Conservation (phyloP, 148 eudicot genomes). For the Nyssa sinensis region DNA sequence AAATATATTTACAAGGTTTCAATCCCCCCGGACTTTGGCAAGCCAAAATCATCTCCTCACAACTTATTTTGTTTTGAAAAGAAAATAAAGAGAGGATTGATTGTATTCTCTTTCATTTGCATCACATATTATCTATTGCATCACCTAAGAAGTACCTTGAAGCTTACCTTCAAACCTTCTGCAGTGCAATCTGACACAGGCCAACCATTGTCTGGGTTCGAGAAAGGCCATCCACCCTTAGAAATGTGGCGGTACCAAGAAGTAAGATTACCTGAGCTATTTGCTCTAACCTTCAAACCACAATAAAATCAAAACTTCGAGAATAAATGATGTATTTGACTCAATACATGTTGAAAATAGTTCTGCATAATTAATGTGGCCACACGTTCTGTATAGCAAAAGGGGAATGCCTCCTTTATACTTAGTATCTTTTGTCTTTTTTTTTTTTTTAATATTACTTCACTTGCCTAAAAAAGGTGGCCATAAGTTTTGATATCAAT, state of each 20-base stretch:
- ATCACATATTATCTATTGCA: no score
- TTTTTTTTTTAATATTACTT: no score
- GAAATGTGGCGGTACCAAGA: slow-evolving; percentile 44
- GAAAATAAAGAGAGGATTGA: neutral
- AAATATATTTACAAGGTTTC: neutral
- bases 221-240: slow-evolving; percentile 51
- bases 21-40: no score
- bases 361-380: neutral
- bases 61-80: neutral
- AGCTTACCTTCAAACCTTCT: slow-evolving; percentile 32
- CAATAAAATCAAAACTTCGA: neutral
- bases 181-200: slow-evolving; percentile 50
- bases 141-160: neutral
- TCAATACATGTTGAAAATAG: neutral
- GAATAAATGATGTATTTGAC: neutral
- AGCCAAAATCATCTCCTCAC: no score
- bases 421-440: no score
- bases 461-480: no score
- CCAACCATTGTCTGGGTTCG: slow-evolving; percentile 47
- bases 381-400: no score
- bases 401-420: no score
- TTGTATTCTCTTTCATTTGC: no score
- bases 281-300: slow-evolving; percentile 24
- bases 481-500: no score
- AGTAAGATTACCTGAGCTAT: slow-evolving; percentile 23